Conservation (phyloP, 306 rosid species). For the Vigna mungo region DNA sequence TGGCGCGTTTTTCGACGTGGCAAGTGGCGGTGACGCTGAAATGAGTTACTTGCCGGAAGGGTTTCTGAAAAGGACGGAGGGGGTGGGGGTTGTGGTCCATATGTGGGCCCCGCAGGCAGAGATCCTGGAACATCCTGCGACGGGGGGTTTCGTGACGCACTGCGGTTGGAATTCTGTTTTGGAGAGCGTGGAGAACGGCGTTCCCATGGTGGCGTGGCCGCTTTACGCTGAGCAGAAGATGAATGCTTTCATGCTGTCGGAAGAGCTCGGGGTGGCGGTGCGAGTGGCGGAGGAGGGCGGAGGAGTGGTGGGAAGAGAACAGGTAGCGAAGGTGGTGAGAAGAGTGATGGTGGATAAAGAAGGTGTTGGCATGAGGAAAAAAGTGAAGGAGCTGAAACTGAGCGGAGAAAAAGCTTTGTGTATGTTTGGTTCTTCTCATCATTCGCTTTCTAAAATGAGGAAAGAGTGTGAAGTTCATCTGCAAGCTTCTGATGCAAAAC, state of each 20-base stretch:
- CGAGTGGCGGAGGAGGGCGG: conserved; percentile 29
- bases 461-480: conserved; percentile 10
- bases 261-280: conserved; percentile 58
- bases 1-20: conserved; percentile 43
- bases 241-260: conserved; percentile 57
- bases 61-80: conserved; percentile 48
- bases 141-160: conserved; percentile 61
- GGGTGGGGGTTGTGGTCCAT: conserved; percentile 46
- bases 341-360: conserved; percentile 56
- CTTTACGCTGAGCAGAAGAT: conserved; percentile 71
- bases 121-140: conserved; percentile 54
- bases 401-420: conserved; percentile 49
- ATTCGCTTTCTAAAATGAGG: conserved; percentile 39
- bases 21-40: not conserved
- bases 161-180: conserved; percentile 63
- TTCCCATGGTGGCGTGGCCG: conserved; percentile 78
- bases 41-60: conserved; percentile 56
- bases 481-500: not conserved
- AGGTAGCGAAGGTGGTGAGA: conserved; percentile 51
- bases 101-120: conserved; percentile 66
- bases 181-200: conserved; percentile 56
- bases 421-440: conserved; percentile 47
- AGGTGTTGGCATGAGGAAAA: conserved; percentile 27
- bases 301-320: conserved; percentile 49
- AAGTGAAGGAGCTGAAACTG: conserved; percentile 38